Conservation (phyloP, 768 basidiomycete species). For the Flagelloscypha sp. region DNA sequence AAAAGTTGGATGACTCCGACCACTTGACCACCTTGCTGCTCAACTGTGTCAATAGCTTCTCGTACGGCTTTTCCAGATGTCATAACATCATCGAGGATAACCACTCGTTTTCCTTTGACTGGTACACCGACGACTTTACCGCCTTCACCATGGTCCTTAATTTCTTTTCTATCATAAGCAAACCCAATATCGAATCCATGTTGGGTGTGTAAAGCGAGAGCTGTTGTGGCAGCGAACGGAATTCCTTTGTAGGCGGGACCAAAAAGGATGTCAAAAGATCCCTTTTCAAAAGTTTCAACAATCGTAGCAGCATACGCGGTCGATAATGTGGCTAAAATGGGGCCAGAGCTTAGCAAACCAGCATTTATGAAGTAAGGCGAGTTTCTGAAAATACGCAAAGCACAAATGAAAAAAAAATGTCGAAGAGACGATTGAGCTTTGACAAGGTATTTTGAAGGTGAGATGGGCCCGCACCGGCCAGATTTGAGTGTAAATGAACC, state of each 20-base stretch:
- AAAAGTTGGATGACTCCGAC: slow-evolving; percentile 85
- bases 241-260: slow-evolving; percentile 99
- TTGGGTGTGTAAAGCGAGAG: slow-evolving; percentile 62
- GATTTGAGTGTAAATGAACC: slow-evolving; percentile 93
- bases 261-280: slow-evolving; percentile 82
- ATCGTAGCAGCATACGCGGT: slow-evolving; percentile 82
- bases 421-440: no score
- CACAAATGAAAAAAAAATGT: slow-evolving; percentile 6
- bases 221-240: slow-evolving; percentile 79
- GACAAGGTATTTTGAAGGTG: slow-evolving; percentile 1
- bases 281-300: slow-evolving; percentile 36
- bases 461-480: slow-evolving; percentile 58
- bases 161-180: slow-evolving; percentile 92
- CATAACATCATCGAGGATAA: slow-evolving; percentile 95
- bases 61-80: slow-evolving; percentile 87
- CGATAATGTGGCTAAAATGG: slow-evolving; percentile 69
- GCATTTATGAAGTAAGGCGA: slow-evolving; percentile 99
- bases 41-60: slow-evolving; percentile 69
- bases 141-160: slow-evolving; percentile 94
- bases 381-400: slow-evolving; percentile 45
- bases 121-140: slow-evolving; percentile 83
- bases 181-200: slow-evolving; percentile 66
- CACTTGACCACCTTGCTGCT: slow-evolving; percentile 62
- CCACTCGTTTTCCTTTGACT: slow-evolving; percentile 71
- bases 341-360: slow-evolving; percentile 76